A percentile compares a stretch with the other conserved stretches of the same genome.
Conservation (phyloP, 1,284 basidiomycete species). For the Coriolopsis trogii region DNA sequence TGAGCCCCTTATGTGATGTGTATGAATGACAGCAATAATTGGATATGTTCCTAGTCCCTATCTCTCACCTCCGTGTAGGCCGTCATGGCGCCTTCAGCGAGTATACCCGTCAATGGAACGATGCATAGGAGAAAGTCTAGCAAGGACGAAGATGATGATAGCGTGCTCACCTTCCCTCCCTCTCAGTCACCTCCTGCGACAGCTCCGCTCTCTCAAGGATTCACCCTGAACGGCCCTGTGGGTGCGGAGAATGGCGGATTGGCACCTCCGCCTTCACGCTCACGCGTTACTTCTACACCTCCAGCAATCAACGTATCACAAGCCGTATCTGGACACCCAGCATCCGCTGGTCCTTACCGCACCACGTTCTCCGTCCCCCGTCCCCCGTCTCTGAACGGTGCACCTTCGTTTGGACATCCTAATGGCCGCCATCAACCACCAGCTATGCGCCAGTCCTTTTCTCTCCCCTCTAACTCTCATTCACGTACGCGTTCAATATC, state of each 20-base stretch:
- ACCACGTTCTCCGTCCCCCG: constrained; percentile 38
- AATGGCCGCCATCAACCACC: constrained; percentile 34
- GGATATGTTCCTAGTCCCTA: too few relatives aligned
- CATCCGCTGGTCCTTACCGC: constrained; percentile 45
- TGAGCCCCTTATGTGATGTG: too few relatives aligned
- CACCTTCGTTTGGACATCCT: constrained; percentile 22
- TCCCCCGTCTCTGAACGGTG: constrained; percentile 33
- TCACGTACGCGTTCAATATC: constrained; percentile 54
- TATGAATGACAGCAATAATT: too few relatives aligned
- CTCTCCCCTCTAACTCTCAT: constrained; percentile 35
- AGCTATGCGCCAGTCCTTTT: constrained; percentile 51
- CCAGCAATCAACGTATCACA: constrained; percentile 30
- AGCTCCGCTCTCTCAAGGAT: constrained; percentile 17
- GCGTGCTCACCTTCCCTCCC: constrained; percentile 26
- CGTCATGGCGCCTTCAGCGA: constrained; percentile 6
- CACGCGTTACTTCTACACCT: constrained; percentile 43
- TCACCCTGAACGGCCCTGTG: constrained; percentile 10
- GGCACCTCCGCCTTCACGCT: constrained; percentile 25
- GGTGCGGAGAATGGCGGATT: constrained; percentile 9
- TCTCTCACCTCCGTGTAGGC: too few relatives aligned
- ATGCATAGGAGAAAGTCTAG: constrained; percentile 40
- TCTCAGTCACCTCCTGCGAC: constrained; percentile 22
- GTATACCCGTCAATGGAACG: constrained; percentile 7
- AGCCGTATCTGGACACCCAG: constrained; percentile 35
- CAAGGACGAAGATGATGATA: constrained; percentile 36